phyloP scores from a whole-genome alignment of 2,329 filamentous ascomycete genomes.

The Clarireedia sp. region DNA sequence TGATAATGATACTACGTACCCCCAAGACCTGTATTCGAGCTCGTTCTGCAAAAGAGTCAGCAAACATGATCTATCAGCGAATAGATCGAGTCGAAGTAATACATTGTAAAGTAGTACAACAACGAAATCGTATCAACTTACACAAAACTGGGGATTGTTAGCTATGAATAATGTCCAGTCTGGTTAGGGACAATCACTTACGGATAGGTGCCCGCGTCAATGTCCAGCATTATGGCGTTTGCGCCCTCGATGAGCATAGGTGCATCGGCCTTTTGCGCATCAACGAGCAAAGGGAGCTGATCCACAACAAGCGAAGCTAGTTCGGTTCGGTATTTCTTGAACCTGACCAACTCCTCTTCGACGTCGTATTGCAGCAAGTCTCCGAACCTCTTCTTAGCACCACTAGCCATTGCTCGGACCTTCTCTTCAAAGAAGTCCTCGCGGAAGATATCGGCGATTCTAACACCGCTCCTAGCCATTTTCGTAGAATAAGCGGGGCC shows the following conservation, averaged over 20 bases:
- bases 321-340: constrained; percentile 48
- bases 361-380: constrained; percentile 57
- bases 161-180: background rate
- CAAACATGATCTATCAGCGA: background rate
- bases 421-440: constrained; percentile 58
- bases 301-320: constrained; percentile 58
- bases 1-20: constrained; percentile 37
- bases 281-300: constrained; percentile 50
- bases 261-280: constrained; percentile 49
- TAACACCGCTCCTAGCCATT: constrained; percentile 57
- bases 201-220: constrained; percentile 48
- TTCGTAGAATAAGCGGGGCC: constrained; percentile 53
- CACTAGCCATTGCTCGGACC: constrained; percentile 50
- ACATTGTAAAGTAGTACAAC: too few relatives aligned
- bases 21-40: constrained; percentile 36
- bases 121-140: background rate
- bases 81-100: background rate
- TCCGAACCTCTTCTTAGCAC: constrained; percentile 63
- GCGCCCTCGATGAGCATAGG: constrained; percentile 63
- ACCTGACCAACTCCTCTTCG: constrained; percentile 59
- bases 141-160: background rate
- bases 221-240: constrained; percentile 59
- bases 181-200: constrained; percentile 20
- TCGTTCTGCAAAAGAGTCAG: background rate
- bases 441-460: constrained; percentile 60